phyloP scores from a whole-genome alignment of 2,329 filamentous ascomycete species.

The Colletotrichum shisoi region DNA sequence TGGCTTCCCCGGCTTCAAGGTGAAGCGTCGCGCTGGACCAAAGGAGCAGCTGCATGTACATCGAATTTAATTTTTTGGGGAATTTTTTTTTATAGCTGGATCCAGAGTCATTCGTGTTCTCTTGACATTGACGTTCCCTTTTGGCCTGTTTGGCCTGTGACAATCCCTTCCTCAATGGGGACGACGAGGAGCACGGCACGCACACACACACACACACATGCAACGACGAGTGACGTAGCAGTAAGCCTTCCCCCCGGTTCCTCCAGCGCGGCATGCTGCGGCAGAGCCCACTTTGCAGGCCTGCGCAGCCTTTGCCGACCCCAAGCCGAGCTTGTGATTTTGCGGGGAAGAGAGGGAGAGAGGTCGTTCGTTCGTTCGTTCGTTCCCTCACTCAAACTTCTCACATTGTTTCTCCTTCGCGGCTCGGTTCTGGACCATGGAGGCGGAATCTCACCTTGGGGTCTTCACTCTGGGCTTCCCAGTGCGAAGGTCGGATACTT shows the following conservation, averaged over 20 bases:
- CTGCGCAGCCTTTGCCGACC: constrained; percentile 54
- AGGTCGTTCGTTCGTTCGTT: constrained; percentile 15
- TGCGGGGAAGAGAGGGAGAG: constrained; percentile 57
- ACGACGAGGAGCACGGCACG: no score
- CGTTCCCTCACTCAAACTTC: neutral
- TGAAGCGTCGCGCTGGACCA: constrained; percentile 29
- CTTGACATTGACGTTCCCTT: neutral
- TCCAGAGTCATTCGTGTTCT: constrained; percentile 1
- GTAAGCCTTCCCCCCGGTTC: neutral
- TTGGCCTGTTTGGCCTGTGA: constrained; percentile 39
- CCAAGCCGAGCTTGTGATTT: constrained; percentile 66
- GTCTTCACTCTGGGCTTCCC: neutral
- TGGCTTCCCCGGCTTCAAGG: neutral
- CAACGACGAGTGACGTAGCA: constrained; percentile 25
- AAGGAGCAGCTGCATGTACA: constrained; percentile 18
- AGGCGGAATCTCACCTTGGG: no score
- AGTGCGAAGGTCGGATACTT: constrained; percentile 28
- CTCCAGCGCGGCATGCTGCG: constrained; percentile 18
- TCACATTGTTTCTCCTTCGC: no score
- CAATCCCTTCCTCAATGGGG: neutral
- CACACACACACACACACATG: no score
- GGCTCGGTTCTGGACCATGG: no score
- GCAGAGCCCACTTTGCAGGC: constrained; percentile 9
- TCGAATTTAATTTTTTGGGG: neutral
- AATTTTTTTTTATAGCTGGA: constrained; percentile 3